These are phyloP conservation scores for Tagetes patula DNA, from an alignment of 129 eudicot species.

Conservation along the genomic window DNA sequence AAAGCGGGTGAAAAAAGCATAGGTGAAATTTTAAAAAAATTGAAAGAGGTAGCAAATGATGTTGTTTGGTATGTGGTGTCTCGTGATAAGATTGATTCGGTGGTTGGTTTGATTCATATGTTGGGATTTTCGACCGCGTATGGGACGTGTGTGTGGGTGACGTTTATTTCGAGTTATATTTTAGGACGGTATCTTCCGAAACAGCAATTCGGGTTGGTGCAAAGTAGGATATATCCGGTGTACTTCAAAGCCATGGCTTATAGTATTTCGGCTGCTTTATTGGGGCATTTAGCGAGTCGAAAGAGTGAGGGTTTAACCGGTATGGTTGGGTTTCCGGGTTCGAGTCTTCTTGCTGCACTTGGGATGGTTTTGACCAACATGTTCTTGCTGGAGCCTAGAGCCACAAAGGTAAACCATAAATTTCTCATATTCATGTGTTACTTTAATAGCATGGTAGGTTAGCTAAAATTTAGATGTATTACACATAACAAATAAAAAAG, in stretches of 20 bases:
- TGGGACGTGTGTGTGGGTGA: slow-evolving; percentile 77
- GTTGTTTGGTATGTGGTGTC: slow-evolving; percentile 25
- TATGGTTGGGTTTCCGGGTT: slow-evolving; percentile 43
- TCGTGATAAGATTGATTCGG: slow-evolving; percentile 25
- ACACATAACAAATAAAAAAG: no score
- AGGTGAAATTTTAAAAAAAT: slow-evolving; percentile 22
- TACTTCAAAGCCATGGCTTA: slow-evolving; percentile 69
- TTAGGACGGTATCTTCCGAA: slow-evolving; percentile 52
- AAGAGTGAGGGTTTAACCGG: slow-evolving; percentile 13
- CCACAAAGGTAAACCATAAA: slow-evolving; percentile 54
- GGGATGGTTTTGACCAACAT: slow-evolving; percentile 50
- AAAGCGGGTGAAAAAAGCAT: slow-evolving; percentile 34
- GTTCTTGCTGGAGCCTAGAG: slow-evolving; percentile 67
- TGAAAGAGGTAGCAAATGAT: slow-evolving; percentile 30
- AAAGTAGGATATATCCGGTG: slow-evolving; percentile 76
- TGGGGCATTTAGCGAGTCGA: slow-evolving; percentile 48
- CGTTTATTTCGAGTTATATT: slow-evolving; percentile 69
- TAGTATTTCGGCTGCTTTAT: slow-evolving; percentile 52
- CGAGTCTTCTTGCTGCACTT: slow-evolving; percentile 45
- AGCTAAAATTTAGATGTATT: no score
- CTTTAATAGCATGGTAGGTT: no score
- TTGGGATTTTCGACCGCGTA: slow-evolving; percentile 63
- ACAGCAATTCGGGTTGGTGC: slow-evolving; percentile 76
- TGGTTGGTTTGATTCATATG: slow-evolving; percentile 47
- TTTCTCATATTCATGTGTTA: no score